Evolutionary conservation across 495 filamentous ascomycete genomes (phyloP), one percentile per base, ranked within the genome.

Genomic region (Massariosphaeria phaeospora): DNA sequence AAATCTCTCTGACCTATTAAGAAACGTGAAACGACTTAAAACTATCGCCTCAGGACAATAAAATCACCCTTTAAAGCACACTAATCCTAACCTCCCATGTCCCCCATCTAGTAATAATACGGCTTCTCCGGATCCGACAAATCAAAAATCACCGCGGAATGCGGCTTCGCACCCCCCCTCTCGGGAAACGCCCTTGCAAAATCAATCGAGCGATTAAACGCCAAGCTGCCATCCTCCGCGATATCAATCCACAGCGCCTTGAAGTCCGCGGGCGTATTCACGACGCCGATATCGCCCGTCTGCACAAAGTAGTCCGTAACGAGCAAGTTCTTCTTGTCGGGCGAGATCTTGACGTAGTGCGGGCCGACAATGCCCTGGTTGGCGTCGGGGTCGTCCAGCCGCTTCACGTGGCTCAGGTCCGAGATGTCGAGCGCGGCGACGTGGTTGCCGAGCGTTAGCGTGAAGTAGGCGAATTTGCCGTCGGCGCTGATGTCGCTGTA

Each of bases 241-340:
- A 83, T 75, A 49, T 83, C 78, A 53, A 84, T 77, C 64, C 81
- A 83, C 52, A 77, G 75, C 6, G 73, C 79, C 71, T 79, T 82
- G 75, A 72, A 83, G 63, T 83, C 80, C 36, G 75, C 79, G 0
- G 79, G 79, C 0, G 79, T 83, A 55, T 84, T 84, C 51, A 84
- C 76, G 5, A 83, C 67, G 3, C 76, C 76, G 47, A 83, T 81
- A 5, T 78, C 73, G 29, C 79, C 80, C 4, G 79, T 79, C 68
- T 84, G 81, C 1, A 84, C 75, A 57, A 84, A 84, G 70, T 84
- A 84, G 47, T 81, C 81, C 10, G 75, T 80, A 29, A 83, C 79
- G 8, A 83, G 69, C 36, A 83, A 55, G 61, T 84, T 78, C 70
- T 78, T 78, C 69, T 81, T 76, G 63, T 83, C 81, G 0, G 80